phyloP scores from a whole-genome alignment of 2,329 filamentous ascomycete species.

The Canariomyces notabilis region DNA sequence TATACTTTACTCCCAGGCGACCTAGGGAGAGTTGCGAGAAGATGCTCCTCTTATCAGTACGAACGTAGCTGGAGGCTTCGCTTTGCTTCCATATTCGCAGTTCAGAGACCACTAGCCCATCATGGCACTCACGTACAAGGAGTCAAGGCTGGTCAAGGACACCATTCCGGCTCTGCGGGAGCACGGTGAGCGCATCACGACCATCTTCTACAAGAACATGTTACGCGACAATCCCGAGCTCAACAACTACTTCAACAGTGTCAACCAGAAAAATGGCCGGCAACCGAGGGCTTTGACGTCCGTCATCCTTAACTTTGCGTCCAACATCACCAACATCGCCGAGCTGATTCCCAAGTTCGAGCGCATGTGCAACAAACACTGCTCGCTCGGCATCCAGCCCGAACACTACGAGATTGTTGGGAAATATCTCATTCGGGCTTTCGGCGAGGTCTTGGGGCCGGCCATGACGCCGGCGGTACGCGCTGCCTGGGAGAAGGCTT shows the following conservation, averaged over 20 bases:
- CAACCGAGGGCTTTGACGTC: slow-evolving; percentile 58
- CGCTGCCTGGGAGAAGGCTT: slow-evolving; percentile 66
- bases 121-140: slow-evolving; percentile 44
- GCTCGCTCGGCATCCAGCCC: slow-evolving; percentile 60
- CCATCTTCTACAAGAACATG: slow-evolving; percentile 68
- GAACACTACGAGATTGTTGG: slow-evolving; percentile 69
- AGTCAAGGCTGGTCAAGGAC: slow-evolving; percentile 61
- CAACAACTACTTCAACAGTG: slow-evolving; percentile 65
- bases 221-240: slow-evolving; percentile 60
- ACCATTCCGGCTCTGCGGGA: slow-evolving; percentile 65
- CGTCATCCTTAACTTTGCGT: slow-evolving; percentile 65
- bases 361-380: slow-evolving; percentile 66
- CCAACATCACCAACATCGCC: slow-evolving; percentile 61
- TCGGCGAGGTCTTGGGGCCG: slow-evolving; percentile 60
- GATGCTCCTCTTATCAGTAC: neutral
- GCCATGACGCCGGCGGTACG: slow-evolving; percentile 60
- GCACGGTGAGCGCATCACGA: slow-evolving; percentile 64
- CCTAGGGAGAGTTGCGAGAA: neutral
- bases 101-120: neutral
- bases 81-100: neutral
- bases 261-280: slow-evolving; percentile 58
- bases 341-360: slow-evolving; percentile 50
- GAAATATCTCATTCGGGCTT: slow-evolving; percentile 62
- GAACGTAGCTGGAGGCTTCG: neutral
- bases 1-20: too few species aligned